These are phyloP conservation scores for Ramaria sp. DNA, from an alignment of 768 basidiomycete genomes.

Conservation along the genomic window DNA sequence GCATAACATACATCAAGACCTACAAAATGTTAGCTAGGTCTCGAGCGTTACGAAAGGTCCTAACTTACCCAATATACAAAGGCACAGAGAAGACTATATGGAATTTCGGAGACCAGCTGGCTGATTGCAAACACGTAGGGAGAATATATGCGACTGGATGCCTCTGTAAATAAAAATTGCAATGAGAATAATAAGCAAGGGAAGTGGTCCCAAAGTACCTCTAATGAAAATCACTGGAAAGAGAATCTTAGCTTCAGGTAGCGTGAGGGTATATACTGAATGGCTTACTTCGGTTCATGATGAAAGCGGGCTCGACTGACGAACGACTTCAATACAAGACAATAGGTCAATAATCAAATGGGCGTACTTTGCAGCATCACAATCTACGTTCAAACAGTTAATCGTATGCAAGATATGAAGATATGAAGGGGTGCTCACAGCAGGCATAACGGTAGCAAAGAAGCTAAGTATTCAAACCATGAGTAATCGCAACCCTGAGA, in stretches of 20 bases:
- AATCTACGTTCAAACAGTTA: conserved; percentile 21
- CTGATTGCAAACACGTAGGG: conserved; percentile 77
- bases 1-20: conserved; percentile 13
- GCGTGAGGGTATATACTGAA: not conserved
- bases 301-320: conserved; percentile 64
- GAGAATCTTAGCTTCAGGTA: not conserved
- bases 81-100: conserved; percentile 61
- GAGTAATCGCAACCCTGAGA: not conserved
- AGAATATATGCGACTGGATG: conserved; percentile 78
- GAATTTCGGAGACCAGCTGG: conserved; percentile 74
- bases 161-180: conserved; percentile 32
- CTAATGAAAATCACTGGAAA: conserved; percentile 27
- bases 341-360: not conserved
- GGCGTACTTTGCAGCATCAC: conserved; percentile 52
- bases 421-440: conserved; percentile 15
- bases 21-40: conserved; percentile 14
- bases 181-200: not conserved
- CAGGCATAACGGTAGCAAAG: conserved; percentile 58
- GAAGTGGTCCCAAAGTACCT: conserved; percentile 1
- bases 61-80: conserved; percentile 59
- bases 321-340: not conserved
- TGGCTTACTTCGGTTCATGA: conserved; percentile 46
- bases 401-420: not conserved
- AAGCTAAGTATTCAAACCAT: conserved; percentile 31
- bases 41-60: not conserved